Conservation (phyloP, 2,329 filamentous ascomycete species). For the Dissoconium aciculare region DNA sequence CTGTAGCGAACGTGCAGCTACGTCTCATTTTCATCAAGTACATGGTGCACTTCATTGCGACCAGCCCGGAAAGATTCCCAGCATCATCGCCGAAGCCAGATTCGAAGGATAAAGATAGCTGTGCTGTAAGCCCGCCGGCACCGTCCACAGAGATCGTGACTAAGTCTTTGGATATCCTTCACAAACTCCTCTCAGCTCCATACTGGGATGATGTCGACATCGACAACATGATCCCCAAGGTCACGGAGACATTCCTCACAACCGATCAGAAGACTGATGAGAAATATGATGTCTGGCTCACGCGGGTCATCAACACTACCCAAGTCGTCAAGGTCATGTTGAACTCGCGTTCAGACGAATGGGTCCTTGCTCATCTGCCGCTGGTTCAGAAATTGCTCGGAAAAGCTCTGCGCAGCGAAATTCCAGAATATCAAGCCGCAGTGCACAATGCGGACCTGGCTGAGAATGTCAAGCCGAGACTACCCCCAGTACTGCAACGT, state of each 20-base stretch:
- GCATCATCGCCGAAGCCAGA: slow-evolving; percentile 39
- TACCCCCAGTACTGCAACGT: slow-evolving; percentile 63
- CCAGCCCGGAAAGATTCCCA: slow-evolving; percentile 70
- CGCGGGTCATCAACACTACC: slow-evolving; percentile 81
- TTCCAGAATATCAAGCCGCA: slow-evolving; percentile 85
- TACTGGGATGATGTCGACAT: slow-evolving; percentile 89
- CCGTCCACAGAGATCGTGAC: slow-evolving; percentile 59
- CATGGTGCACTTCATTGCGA: slow-evolving; percentile 85
- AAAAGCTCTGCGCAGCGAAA: slow-evolving; percentile 75
- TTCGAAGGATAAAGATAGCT: slow-evolving; percentile 40
- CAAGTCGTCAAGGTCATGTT: slow-evolving; percentile 84
- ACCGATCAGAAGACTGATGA: slow-evolving; percentile 46
- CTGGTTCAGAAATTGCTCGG: slow-evolving; percentile 77
- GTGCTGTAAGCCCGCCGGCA: slow-evolving; percentile 21
- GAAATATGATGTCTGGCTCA: slow-evolving; percentile 57
- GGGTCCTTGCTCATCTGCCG: slow-evolving; percentile 66
- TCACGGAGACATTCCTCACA: slow-evolving; percentile 71
- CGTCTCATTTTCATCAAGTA: slow-evolving; percentile 83
- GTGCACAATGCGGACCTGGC: slow-evolving; percentile 60
- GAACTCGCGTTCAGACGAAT: slow-evolving; percentile 76
- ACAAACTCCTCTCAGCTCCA: slow-evolving; percentile 69
- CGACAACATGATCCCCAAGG: slow-evolving; percentile 68
- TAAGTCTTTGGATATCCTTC: slow-evolving; percentile 66
- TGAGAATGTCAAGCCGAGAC: slow-evolving; percentile 43
- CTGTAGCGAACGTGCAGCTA: slow-evolving; percentile 36